Percentiles rank a stretch among this genome's conserved stretches.
Conservation (phyloP, 1,139 yeast species). For the Pneumocystis carinii region DNA sequence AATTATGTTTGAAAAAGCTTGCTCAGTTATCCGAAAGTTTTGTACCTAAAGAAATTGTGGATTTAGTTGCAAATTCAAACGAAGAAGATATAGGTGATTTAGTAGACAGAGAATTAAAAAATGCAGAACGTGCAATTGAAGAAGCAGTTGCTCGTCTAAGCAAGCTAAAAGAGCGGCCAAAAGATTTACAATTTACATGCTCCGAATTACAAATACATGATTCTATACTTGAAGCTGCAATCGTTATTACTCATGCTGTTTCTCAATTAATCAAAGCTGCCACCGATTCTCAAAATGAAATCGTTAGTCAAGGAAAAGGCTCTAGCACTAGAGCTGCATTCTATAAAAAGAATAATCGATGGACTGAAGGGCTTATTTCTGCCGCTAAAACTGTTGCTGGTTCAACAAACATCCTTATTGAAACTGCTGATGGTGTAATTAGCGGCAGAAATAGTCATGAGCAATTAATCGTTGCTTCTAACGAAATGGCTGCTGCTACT, state of each 20-base stretch:
- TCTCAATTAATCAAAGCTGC: slow-evolving; percentile 60
- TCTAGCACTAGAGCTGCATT: slow-evolving; percentile 54
- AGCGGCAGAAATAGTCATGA: slow-evolving; percentile 53
- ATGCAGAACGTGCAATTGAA: slow-evolving; percentile 56
- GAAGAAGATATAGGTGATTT: slow-evolving; percentile 54
- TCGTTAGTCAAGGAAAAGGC: slow-evolving; percentile 60
- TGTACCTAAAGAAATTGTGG: slow-evolving; percentile 31
- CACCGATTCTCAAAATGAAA: slow-evolving; percentile 69
- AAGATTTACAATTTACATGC: slow-evolving; percentile 41
- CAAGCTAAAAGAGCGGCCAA: slow-evolving; percentile 34
- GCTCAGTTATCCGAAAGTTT: slow-evolving; percentile 42
- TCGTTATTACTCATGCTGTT: slow-evolving; percentile 69
- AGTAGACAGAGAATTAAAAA: slow-evolving; percentile 57
- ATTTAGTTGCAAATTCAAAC: slow-evolving; percentile 18
- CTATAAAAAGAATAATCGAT: slow-evolving; percentile 74
- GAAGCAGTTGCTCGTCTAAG: slow-evolving; percentile 50
- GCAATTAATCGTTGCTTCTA: slow-evolving; percentile 77
- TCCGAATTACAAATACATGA: slow-evolving; percentile 60
- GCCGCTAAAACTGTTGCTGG: slow-evolving; percentile 84
- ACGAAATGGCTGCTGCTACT: slow-evolving; percentile 84
- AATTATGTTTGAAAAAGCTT: slow-evolving; percentile 50
- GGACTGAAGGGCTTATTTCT: slow-evolving; percentile 89
- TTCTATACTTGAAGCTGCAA: slow-evolving; percentile 63
- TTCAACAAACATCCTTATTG: slow-evolving; percentile 63
- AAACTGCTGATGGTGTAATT: slow-evolving; percentile 75